phyloP scores from a whole-genome alignment of 2,329 filamentous ascomycete species.

The Teratosphaeria viscida region DNA sequence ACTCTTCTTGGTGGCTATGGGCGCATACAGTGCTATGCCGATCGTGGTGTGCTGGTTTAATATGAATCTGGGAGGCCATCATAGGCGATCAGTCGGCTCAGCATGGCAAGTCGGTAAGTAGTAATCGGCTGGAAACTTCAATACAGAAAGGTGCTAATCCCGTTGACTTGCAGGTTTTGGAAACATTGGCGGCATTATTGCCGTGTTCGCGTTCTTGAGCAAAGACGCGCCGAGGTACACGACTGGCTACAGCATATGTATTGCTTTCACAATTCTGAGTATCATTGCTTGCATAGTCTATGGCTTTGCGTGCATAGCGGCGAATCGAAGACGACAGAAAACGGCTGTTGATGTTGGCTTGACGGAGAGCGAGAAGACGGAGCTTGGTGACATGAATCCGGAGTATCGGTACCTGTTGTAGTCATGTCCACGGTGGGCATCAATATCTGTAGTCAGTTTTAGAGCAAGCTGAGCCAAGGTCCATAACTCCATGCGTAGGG shows the following conservation, averaged over 20 bases:
- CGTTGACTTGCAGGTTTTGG: constrained; percentile 25
- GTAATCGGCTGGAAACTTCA: not conserved
- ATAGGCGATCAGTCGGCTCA: constrained; percentile 19
- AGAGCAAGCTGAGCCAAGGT: too few species aligned
- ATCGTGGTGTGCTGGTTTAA: constrained; percentile 50
- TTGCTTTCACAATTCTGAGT: constrained; percentile 62
- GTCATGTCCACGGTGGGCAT: not conserved
- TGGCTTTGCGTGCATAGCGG: constrained; percentile 44
- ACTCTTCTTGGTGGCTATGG: constrained; percentile 68
- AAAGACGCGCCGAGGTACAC: constrained; percentile 58
- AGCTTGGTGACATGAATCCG: constrained; percentile 49
- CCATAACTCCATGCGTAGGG: too few species aligned
- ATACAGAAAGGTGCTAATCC: not conserved
- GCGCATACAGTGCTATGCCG: constrained; percentile 72
- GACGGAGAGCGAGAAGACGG: constrained; percentile 52
- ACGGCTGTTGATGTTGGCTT: constrained; percentile 37
- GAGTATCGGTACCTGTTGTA: constrained; percentile 48
- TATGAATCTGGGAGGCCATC: constrained; percentile 44
- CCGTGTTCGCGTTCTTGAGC: constrained; percentile 39
- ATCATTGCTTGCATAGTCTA: constrained; percentile 53
- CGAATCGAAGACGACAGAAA: constrained; percentile 52
- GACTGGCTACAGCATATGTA: constrained; percentile 65
- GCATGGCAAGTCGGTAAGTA: constrained; percentile 37
- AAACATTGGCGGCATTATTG: constrained; percentile 43
- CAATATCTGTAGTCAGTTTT: not conserved